Base-by-base conservation (phyloP, 768 basidiomycete species). In the Leccinum fibrillosum region DNA sequence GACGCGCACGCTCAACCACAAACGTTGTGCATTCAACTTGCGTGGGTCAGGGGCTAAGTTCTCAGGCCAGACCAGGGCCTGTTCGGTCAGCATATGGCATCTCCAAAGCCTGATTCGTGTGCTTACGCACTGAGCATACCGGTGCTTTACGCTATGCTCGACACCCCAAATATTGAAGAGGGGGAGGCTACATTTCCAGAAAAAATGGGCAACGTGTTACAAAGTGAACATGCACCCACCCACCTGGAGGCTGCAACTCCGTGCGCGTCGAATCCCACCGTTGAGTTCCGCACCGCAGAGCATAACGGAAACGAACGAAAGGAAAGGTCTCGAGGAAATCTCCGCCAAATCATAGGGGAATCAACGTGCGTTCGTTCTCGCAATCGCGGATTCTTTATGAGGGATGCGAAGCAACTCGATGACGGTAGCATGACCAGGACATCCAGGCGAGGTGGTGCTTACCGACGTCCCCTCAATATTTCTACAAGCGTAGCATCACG, bases 11-110 rank as follows among this genome's bases (percentile, higher is more conserved):
- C 26, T 25, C 53, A 34, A 57, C 28, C 39, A 49, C 50, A 34
- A 34, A 34, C 32, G 32, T 34, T 54, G 26, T 42, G 62, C 59
- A 55, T 53, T 57, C 26, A 58, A 53, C 49, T 53, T 62, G 48
- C 58, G 59, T 64, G 67, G 68, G 69, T 67, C 65, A 64, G 69
- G 68, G 68, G 68, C 69, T 61, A 54, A 58, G 32, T 54, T 42
- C 42, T 66, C 44, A 44, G 9, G 32, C 45, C n/a, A 49, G 44
- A 34, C 45, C 45, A 15, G 48, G 44, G 26, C 45, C 49, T 37
- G 52, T 28, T 25, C 21, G 47, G 26, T 57, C 55, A 17, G 58
- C 42, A 61, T 66, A 52, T 60, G 61, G 63, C 53, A 54, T 52
- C 49, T 45, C 34, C 23, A 55, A 28, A 57, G 54, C 69, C 64